These are phyloP conservation scores for Cornus controversa DNA, from an alignment of 148 eudicot species.

Conservation along the genomic window DNA sequence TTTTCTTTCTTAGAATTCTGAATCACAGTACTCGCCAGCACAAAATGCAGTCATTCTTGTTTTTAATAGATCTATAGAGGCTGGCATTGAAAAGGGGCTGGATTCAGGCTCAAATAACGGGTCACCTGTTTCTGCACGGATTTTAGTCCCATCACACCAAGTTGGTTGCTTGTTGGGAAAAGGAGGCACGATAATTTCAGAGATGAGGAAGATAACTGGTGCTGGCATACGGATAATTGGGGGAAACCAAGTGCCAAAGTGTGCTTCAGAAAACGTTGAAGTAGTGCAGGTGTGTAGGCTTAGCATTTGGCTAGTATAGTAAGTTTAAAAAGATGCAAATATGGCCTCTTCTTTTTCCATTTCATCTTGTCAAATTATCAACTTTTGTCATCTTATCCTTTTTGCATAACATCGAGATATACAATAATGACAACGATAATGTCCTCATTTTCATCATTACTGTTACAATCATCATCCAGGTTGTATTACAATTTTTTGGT, in stretches of 20 bases:
- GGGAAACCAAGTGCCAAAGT: constrained; percentile 53
- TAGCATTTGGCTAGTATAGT: neutral
- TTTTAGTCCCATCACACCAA: constrained; percentile 50
- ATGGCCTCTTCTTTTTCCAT: neutral
- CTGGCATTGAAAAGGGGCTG: constrained; percentile 42
- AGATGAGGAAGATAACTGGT: constrained; percentile 74
- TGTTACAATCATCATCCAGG: neutral
- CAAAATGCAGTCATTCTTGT: constrained; percentile 70
- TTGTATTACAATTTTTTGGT: neutral
- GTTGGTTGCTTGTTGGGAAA: constrained; percentile 79
- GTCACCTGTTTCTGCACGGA: constrained; percentile 41
- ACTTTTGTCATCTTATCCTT: neutral
- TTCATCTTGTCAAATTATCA: neutral
- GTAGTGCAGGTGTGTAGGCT: constrained; percentile 60
- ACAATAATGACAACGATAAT: neutral
- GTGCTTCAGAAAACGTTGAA: constrained; percentile 55
- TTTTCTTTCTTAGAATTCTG: constrained; percentile 41
- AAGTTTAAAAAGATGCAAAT: neutral
- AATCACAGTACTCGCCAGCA: constrained; percentile 56
- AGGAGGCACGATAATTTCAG: constrained; percentile 68
- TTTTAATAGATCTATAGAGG: constrained; percentile 46
- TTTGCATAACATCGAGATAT: neutral
- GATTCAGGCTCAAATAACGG: constrained; percentile 36
- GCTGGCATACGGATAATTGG: constrained; percentile 50
- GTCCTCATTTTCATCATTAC: neutral